Evolutionary conservation across 2,329 filamentous ascomycete genomes (phyloP).

Genomic region (Pochonia chlamydosporia): DNA sequence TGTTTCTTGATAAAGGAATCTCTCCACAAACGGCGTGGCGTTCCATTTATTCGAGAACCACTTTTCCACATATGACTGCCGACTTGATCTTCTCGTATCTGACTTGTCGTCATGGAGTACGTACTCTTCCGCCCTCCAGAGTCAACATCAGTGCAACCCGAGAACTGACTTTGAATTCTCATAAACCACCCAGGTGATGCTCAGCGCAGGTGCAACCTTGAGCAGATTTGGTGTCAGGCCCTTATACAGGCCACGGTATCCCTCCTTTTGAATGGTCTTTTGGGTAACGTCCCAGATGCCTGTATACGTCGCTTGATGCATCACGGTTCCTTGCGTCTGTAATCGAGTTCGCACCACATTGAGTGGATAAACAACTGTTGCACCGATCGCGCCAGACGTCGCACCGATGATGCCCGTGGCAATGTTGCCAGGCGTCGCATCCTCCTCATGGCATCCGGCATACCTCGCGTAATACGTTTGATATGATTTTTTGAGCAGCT

Average conservation of each 20-base stretch:
- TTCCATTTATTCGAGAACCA: no score
- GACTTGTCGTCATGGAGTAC: no score
- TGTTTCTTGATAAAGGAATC: no score
- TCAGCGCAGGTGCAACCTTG: slow-evolving; percentile 93
- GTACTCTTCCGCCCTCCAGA: not conserved
- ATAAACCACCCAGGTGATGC: slow-evolving; percentile 91
- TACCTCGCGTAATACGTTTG: slow-evolving; percentile 63
- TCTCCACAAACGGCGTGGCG: no score
- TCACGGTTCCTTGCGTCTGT: slow-evolving; percentile 89
- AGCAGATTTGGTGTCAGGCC: slow-evolving; percentile 91
- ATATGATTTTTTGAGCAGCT: slow-evolving; percentile 77
- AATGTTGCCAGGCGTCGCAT: slow-evolving; percentile 75
- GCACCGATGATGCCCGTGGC: slow-evolving; percentile 85
- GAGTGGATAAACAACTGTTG: slow-evolving; percentile 89
- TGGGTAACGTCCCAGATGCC: slow-evolving; percentile 84
- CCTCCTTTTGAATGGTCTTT: slow-evolving; percentile 79
- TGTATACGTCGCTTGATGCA: slow-evolving; percentile 85
- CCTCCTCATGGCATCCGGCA: slow-evolving; percentile 72
- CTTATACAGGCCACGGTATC: slow-evolving; percentile 82
- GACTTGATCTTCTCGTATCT: no score
- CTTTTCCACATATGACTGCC: no score
- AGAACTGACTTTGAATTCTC: slow-evolving; percentile 80
- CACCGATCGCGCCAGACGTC: slow-evolving; percentile 84
- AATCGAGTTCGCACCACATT: slow-evolving; percentile 88
- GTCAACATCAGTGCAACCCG: slow-evolving; percentile 34